phyloP scores from a whole-genome alignment of 1,139 yeast species.

The Ogataea hybrid region DNA sequence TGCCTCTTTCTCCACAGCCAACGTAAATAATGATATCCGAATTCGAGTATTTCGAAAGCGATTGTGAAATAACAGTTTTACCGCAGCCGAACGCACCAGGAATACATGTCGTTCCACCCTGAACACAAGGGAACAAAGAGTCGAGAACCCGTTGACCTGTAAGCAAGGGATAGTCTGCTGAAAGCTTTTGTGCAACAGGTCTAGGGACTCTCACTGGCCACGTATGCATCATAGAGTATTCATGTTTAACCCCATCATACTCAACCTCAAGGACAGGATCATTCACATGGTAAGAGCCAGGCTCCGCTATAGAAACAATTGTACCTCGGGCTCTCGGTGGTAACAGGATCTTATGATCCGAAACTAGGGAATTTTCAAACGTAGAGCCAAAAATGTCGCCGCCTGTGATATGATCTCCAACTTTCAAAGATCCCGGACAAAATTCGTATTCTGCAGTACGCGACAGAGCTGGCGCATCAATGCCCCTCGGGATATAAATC shows the following conservation, averaged over 20 bases:
- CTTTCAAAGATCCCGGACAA: conserved; percentile 73
- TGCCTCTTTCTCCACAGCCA: conserved; percentile 93
- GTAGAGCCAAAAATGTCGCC: conserved; percentile 97
- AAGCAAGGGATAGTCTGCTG: conserved; percentile 91
- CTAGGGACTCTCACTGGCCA: conserved; percentile 99
- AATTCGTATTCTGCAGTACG: conserved; percentile 84
- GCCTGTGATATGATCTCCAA: conserved; percentile 97
- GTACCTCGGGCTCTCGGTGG: conserved; percentile 99
- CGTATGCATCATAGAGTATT: conserved; percentile 93
- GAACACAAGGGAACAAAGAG: conserved; percentile 97
- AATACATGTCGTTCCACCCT: conserved; percentile 99
- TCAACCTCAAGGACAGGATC: conserved; percentile 91
- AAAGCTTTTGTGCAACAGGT: conserved; percentile 90
- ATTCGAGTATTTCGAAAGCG: conserved; percentile 94
- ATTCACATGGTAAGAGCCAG: conserved; percentile 88
- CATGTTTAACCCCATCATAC: conserved; percentile 80
- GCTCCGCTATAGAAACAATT: conserved; percentile 79
- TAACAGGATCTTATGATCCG: conserved; percentile 88
- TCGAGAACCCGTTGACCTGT: conserved; percentile 99
- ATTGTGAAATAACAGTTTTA: conserved; percentile 97
- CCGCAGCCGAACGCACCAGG: conserved; percentile 99
- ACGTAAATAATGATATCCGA: conserved; percentile 95
- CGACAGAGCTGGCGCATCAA: conserved; percentile 89
- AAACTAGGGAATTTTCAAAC: conserved; percentile 87
- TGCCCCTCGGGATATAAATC: conserved; percentile 97